phyloP scores from a whole-genome alignment of 2,329 filamentous ascomycete genomes.

The Berkeleyomyces rouxiae region DNA sequence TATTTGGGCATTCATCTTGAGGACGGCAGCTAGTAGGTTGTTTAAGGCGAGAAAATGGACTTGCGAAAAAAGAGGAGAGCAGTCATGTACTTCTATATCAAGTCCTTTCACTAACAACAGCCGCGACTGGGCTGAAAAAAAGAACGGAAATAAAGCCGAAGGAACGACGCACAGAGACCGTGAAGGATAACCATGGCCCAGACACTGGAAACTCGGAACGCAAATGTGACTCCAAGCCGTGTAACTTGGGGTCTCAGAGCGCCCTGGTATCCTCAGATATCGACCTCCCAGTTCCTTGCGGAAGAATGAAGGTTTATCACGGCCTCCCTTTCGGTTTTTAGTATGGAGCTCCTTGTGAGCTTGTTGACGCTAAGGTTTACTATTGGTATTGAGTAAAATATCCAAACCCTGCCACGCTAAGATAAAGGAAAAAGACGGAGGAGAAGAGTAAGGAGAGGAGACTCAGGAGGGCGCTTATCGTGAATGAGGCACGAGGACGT shows the following conservation, averaged over 20 bases:
- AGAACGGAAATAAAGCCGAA: not conserved
- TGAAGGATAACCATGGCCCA: not conserved
- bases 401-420: not conserved
- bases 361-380: not conserved
- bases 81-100: not conserved
- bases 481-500: not conserved
- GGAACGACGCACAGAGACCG: not conserved
- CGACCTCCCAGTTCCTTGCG: not conserved
- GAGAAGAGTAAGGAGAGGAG: not conserved
- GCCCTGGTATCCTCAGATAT: not conserved
- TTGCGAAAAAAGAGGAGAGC: not conserved
- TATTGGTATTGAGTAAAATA: not conserved
- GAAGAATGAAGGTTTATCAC: not conserved
- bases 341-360: not conserved
- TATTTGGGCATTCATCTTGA: slow-evolving; percentile 37
- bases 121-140: slow-evolving; percentile 13
- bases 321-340: not conserved
- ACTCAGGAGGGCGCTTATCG: not conserved
- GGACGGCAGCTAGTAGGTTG: not conserved
- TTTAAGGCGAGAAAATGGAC: not conserved
- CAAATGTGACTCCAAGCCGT: not conserved
- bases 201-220: not conserved
- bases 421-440: slow-evolving; percentile 2
- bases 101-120: not conserved
- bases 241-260: not conserved